phyloP scores from a whole-genome alignment of 805 yeast genomes.

The Candida xyloterini region DNA sequence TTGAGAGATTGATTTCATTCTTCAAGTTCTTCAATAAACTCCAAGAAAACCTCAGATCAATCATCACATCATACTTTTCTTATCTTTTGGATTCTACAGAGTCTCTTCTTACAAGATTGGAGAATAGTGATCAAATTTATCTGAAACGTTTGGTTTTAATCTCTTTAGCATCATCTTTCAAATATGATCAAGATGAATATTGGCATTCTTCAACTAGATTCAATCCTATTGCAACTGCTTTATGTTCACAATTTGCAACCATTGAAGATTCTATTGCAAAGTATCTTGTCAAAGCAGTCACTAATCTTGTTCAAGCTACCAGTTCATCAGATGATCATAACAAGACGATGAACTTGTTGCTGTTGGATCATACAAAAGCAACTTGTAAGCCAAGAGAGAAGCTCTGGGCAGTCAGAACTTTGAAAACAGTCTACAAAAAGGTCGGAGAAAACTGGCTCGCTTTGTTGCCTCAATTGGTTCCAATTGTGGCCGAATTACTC shows the following conservation, averaged over 20 bases:
- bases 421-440: constrained; percentile 80
- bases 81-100: constrained; percentile 77
- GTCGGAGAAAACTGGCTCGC: constrained; percentile 94
- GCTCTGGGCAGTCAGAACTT: constrained; percentile 74
- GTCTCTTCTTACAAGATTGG: constrained; percentile 49
- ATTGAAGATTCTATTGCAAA: constrained; percentile 77
- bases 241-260: constrained; percentile 62
- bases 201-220: constrained; percentile 90
- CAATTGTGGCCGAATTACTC: constrained; percentile 88
- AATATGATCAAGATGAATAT: constrained; percentile 87
- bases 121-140: constrained; percentile 43
- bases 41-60: constrained; percentile 79
- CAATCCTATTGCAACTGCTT: constrained; percentile 59
- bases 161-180: constrained; percentile 77
- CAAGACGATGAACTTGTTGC: constrained; percentile 63
- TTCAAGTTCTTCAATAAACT: constrained; percentile 82
- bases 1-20: constrained; percentile 66
- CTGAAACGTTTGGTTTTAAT: constrained; percentile 71
- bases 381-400: constrained; percentile 56
- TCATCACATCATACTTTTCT: constrained; percentile 84
- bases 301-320: constrained; percentile 64
- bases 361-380: constrained; percentile 67
- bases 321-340: constrained; percentile 69
- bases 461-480: constrained; percentile 89
- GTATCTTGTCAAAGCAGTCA: constrained; percentile 73